Percentiles rank a stretch among this genome's conserved stretches.
phyloP scores from a whole-genome alignment of 306 rosid genomes.

The Chamaecrista fasciculata region DNA sequence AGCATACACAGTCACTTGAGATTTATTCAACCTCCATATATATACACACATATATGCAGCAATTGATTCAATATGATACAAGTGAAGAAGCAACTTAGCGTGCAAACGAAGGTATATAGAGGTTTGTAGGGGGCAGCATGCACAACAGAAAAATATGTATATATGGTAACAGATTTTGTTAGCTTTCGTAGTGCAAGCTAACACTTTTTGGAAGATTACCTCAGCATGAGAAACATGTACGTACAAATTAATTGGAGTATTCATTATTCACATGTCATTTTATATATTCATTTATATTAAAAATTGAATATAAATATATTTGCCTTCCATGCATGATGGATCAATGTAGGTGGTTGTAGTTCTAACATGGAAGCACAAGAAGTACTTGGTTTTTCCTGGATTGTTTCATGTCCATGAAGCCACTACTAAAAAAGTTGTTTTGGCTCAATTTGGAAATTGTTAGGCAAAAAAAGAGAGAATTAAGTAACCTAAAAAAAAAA shows the following conservation, averaged over 20 bases:
- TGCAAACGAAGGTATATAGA: conserved; percentile 30
- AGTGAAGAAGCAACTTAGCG: conserved; percentile 26
- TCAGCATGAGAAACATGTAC: conserved; percentile 23
- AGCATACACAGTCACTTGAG: conserved; percentile 19
- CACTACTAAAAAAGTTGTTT: neutral
- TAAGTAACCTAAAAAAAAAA: too few relatives aligned
- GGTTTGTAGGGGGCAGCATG: neutral
- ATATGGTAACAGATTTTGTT: neutral
- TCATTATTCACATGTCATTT: too few relatives aligned
- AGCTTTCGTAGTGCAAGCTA: conserved; percentile 6
- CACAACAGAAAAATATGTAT: conserved; percentile 3
- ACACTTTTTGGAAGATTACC: conserved; percentile 4
- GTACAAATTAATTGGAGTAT: too few relatives aligned
- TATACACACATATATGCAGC: too few relatives aligned
- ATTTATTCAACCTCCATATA: conserved; percentile 20
- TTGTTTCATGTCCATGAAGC: neutral
- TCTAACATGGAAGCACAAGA: neutral
- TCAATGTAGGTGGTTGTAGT: too few relatives aligned
- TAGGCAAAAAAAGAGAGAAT: too few relatives aligned
- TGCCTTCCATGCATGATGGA: too few relatives aligned
- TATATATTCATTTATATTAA: too few relatives aligned
- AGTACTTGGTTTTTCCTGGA: neutral
- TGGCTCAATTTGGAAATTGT: neutral
- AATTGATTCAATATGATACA: neutral
- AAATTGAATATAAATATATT: too few relatives aligned